phyloP scores from a whole-genome alignment of 345 rosid species.

The sweet orange (Citrus sinensis) region DVS_A1.0 CM039161.1:11206501-11207000 shows the following conservation, averaged over 20 bases:
- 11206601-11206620: constrained; percentile 32
- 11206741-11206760: not conserved
- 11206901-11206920: not conserved
- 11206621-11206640: constrained; percentile 22
- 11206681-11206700: not conserved
- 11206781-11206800: not conserved
- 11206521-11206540: constrained; percentile 8
- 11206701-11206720: constrained; percentile 9
- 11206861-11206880: not conserved
- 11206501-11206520: constrained; percentile 21
- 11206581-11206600: constrained; percentile 34
- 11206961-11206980: not conserved
- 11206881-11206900: not conserved
- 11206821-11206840: not conserved
- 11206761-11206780: not conserved
- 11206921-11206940: not conserved
- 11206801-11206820: not conserved
- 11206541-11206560: constrained; percentile 50
- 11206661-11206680: constrained; percentile 12
- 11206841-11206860: not conserved
- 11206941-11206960: not conserved
- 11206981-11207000: not conserved
- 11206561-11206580: constrained; percentile 6
- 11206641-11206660: constrained; percentile 15
- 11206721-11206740: not conserved